Percentiles rank a stretch among this genome's conserved stretches.
Conservation (phyloP, 2,329 filamentous ascomycete species). For the Penicillium decumbens region DNA sequence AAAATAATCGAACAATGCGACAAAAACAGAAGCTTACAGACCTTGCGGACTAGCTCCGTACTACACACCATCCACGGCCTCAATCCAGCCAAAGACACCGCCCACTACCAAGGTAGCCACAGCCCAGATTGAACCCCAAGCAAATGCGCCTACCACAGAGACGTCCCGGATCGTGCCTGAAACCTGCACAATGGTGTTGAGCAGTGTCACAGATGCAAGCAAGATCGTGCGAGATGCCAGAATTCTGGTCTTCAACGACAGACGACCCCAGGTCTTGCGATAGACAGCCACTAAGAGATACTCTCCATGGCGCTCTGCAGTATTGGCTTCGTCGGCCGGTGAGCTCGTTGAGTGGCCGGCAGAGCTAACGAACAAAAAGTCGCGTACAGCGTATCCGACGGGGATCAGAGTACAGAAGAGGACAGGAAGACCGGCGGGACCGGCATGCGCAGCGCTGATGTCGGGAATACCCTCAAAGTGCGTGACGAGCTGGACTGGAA, state of each 20-base stretch:
- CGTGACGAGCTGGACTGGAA: constrained; percentile 67
- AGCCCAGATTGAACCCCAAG: constrained; percentile 74
- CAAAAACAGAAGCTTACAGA: neutral
- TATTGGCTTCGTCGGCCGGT: constrained; percentile 56
- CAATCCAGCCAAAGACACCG: constrained; percentile 38
- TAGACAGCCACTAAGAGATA: constrained; percentile 66
- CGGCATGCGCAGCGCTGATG: constrained; percentile 62
- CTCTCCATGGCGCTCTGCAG: constrained; percentile 60
- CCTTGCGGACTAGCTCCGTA: neutral
- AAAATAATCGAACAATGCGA: too few relatives aligned
- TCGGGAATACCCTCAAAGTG: constrained; percentile 70
- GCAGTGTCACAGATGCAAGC: constrained; percentile 44
- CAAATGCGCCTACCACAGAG: constrained; percentile 63
- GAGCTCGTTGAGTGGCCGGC: constrained; percentile 42
- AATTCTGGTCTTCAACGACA: constrained; percentile 56
- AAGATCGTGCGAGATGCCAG: constrained; percentile 59
- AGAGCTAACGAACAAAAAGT: constrained; percentile 66
- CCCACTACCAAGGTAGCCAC: constrained; percentile 40
- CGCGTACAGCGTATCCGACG: constrained; percentile 65
- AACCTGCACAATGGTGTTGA: constrained; percentile 61
- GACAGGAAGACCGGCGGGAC: constrained; percentile 49
- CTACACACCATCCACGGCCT: constrained; percentile 37
- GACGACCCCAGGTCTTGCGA: constrained; percentile 57
- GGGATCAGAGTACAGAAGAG: constrained; percentile 56
- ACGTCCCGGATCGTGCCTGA: constrained; percentile 65